These are phyloP conservation scores for Cylindrotheca closterium DNA, from an alignment of 108 stramenopile species.

Conservation along the genomic window DNA sequence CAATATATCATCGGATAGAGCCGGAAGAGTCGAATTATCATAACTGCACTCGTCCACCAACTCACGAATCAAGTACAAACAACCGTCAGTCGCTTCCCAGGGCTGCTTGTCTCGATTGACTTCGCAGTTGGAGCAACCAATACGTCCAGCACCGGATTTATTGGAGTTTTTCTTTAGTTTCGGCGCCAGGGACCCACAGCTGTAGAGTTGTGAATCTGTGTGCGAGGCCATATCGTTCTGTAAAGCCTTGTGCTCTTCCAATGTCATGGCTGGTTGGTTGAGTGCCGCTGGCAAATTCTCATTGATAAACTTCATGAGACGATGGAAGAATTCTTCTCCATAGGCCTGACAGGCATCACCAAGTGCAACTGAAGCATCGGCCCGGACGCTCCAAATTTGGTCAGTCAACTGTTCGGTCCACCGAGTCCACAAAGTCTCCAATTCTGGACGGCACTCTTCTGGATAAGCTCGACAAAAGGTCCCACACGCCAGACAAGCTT, in stretches of 20 bases:
- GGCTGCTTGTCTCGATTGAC: slow-evolving; percentile 86
- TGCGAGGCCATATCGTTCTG: slow-evolving; percentile 79
- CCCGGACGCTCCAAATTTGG: slow-evolving; percentile 96
- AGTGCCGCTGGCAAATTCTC: slow-evolving; percentile 66
- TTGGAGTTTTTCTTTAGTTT: slow-evolving; percentile 74
- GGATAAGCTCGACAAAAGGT: slow-evolving; percentile 84
- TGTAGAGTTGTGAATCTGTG: slow-evolving; percentile 83
- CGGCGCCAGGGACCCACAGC: slow-evolving; percentile 92
- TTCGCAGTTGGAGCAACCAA: slow-evolving; percentile 82
- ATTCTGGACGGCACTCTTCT: slow-evolving; percentile 82
- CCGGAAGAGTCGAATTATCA: slow-evolving; percentile 29
- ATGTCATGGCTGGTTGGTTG: slow-evolving; percentile 82
- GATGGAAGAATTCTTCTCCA: slow-evolving; percentile 47
- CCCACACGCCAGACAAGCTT: slow-evolving; percentile 94
- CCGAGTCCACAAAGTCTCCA: slow-evolving; percentile 79
- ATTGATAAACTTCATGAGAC: slow-evolving; percentile 47
- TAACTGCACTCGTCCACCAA: slow-evolving; percentile 49
- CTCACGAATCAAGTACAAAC: slow-evolving; percentile 86
- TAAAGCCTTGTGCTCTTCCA: slow-evolving; percentile 78
- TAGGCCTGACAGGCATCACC: slow-evolving; percentile 87
- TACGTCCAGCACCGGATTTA: slow-evolving; percentile 85
- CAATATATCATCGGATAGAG: slow-evolving; percentile 53
- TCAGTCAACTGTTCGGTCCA: slow-evolving; percentile 96
- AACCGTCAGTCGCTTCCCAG: slow-evolving; percentile 97
- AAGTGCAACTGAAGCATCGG: slow-evolving; percentile 92